Evolutionary conservation across 805 yeast genomes (phyloP).

Genomic region (Suhomyces tanzawaensis): DNA sequence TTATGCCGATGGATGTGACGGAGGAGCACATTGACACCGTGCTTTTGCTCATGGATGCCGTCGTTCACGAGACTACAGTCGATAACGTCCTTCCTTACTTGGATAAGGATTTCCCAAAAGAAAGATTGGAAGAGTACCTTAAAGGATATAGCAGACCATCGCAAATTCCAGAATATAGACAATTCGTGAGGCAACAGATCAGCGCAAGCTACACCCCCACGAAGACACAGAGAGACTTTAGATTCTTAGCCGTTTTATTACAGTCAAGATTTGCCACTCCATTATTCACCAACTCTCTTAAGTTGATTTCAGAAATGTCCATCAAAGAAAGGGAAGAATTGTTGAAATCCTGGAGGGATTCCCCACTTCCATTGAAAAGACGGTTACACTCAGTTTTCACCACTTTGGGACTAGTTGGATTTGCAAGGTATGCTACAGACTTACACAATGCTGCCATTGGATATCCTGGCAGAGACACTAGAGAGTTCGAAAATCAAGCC

Average conservation of each 20-base stretch:
- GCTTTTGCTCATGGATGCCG: conserved; percentile 31
- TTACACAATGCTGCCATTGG: conserved; percentile 37
- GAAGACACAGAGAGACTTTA: conserved; percentile 24
- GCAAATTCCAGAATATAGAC: conserved; percentile 25
- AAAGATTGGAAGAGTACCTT: conserved; percentile 30
- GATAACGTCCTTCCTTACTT: conserved; percentile 25
- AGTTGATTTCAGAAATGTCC: conserved; percentile 36
- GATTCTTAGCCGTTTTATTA: conserved; percentile 23
- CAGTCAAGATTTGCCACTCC: conserved; percentile 32
- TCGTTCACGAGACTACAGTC: conserved; percentile 31
- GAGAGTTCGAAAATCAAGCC: conserved; percentile 27
- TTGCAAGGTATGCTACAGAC: conserved; percentile 27
- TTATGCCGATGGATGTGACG: not conserved
- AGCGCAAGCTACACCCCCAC: conserved; percentile 12
- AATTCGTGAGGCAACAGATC: conserved; percentile 13
- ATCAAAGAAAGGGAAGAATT: conserved; percentile 29
- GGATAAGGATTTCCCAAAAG: conserved; percentile 23
- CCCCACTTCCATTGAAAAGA: conserved; percentile 36
- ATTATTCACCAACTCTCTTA: conserved; percentile 32
- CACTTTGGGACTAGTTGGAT: conserved; percentile 24
- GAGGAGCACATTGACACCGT: conserved; percentile 6
- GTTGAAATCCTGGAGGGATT: conserved; percentile 39
- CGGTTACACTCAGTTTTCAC: conserved; percentile 30
- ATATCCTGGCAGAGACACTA: conserved; percentile 33
- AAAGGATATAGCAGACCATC: conserved; percentile 26